These are phyloP conservation scores for Phycomyces blakesleeanus DNA, from an alignment of 192 early-diverging fungal genomes.

Conservation along the genomic window DNA sequence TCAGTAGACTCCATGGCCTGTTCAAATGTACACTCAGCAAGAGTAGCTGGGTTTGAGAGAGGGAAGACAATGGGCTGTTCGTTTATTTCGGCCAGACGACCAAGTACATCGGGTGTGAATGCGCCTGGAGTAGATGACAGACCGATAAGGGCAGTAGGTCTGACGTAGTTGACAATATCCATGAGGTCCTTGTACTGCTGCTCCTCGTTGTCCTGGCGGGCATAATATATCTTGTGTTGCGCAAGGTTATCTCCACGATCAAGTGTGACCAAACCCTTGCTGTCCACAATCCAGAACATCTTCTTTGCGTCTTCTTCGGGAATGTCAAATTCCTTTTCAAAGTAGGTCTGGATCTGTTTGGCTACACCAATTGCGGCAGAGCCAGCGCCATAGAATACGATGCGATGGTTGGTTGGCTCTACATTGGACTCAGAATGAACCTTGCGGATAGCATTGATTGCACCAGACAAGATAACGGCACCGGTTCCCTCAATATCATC, in stretches of 20 bases:
- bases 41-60: constrained; percentile 81
- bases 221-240: constrained; percentile 82
- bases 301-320: constrained; percentile 67
- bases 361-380: constrained; percentile 95
- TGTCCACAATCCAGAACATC: constrained; percentile 85
- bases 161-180: constrained; percentile 80
- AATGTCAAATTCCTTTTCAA: constrained; percentile 69
- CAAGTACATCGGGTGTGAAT: constrained; percentile 70
- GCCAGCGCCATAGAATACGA: constrained; percentile 93
- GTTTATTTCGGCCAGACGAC: constrained; percentile 75
- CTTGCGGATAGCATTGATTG: constrained; percentile 80
- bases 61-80: constrained; percentile 91
- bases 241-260: constrained; percentile 86
- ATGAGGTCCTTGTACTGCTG: constrained; percentile 67
- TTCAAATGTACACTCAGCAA: constrained; percentile 95
- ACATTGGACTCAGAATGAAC: constrained; percentile 53
- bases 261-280: constrained; percentile 85
- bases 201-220: constrained; percentile 79
- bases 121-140: constrained; percentile 77
- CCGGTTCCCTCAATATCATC: constrained; percentile 97
- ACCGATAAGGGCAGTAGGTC: constrained; percentile 89
- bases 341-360: constrained; percentile 80
- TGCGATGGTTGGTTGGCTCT: constrained; percentile 69
- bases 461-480: constrained; percentile 88
- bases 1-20: constrained; percentile 86